phyloP scores from a whole-genome alignment of 2,329 filamentous ascomycete genomes.

The Xylaria sp. region DNA sequence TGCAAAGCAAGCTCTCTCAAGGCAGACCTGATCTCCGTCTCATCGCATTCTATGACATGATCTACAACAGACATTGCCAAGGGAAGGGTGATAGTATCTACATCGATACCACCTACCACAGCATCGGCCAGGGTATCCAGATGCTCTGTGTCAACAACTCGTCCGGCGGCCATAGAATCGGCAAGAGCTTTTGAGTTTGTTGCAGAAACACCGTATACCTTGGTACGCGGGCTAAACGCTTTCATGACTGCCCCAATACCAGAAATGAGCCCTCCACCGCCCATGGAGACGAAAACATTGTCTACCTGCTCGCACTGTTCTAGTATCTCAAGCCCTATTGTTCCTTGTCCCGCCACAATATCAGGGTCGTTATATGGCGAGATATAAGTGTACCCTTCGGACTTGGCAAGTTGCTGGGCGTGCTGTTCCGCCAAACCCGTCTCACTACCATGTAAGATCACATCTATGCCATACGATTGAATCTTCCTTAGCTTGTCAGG shows the following conservation, averaged over 20 bases:
- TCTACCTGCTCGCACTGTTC: constrained; percentile 4
- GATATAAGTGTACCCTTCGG: not conserved
- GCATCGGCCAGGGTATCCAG: not conserved
- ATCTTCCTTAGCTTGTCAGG: constrained; percentile 1
- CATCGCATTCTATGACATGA: constrained; percentile 1
- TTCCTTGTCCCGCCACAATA: constrained; percentile 8
- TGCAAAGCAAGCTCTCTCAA: not conserved
- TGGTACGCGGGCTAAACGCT: constrained; percentile 4
- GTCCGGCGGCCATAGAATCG: constrained; percentile 3
- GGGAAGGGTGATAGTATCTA: constrained; percentile 5
- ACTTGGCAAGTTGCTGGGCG: constrained; percentile 5
- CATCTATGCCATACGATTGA: not conserved
- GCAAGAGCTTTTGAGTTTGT: constrained; percentile 3
- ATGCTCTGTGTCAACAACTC: constrained; percentile 2
- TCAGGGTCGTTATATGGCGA: constrained; percentile 8
- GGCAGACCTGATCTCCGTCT: not conserved
- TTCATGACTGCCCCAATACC: constrained; percentile 2
- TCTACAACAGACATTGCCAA: constrained; percentile 7
- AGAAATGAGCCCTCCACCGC: constrained; percentile 1
- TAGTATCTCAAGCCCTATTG: constrained; percentile 5
- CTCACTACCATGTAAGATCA: constrained; percentile 3
- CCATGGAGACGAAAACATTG: constrained; percentile 6
- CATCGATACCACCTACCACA: constrained; percentile 1
- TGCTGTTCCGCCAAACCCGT: constrained; percentile 5
- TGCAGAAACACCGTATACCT: constrained; percentile 3